phyloP scores from a whole-genome alignment of 2,329 filamentous ascomycete genomes.

The Hypoxylon sp. region DNA sequence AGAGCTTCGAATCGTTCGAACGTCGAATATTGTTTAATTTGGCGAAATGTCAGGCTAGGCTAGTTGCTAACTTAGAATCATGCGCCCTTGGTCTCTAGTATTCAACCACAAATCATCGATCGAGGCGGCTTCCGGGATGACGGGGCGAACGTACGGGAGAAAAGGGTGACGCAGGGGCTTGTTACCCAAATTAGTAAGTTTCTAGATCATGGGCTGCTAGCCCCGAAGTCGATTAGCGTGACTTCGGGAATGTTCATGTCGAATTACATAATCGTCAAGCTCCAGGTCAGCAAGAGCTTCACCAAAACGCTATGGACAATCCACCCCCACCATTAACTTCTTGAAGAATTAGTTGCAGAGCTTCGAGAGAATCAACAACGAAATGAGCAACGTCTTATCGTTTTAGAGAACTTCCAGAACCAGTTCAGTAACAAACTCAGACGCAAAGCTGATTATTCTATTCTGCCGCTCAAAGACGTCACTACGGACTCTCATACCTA shows the following conservation, averaged over 20 bases:
- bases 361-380: too few relatives aligned
- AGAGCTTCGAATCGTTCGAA: slow-evolving; percentile 13
- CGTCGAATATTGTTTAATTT: slow-evolving; percentile 29
- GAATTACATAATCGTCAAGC: slow-evolving; percentile 27
- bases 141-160: slow-evolving; percentile 16
- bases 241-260: neutral
- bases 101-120: slow-evolving; percentile 12
- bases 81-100: slow-evolving; percentile 11
- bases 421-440: too few relatives aligned
- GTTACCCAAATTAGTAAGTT: slow-evolving; percentile 12
- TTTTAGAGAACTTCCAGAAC: too few relatives aligned
- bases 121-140: slow-evolving; percentile 1
- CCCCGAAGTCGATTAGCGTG: neutral
- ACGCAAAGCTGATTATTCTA: too few relatives aligned
- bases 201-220: neutral
- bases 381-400: too few relatives aligned
- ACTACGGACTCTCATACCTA: too few relatives aligned
- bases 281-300: too few relatives aligned
- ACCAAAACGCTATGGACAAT: too few relatives aligned
- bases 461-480: too few relatives aligned
- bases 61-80: slow-evolving; percentile 22
- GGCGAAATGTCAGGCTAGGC: slow-evolving; percentile 21
- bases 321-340: too few relatives aligned
- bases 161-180: slow-evolving; percentile 36
- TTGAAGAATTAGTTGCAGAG: too few relatives aligned